Evolutionary conservation across 345 rosid genomes (phyloP).

Genomic region (Eutrema japonicum): DNA sequence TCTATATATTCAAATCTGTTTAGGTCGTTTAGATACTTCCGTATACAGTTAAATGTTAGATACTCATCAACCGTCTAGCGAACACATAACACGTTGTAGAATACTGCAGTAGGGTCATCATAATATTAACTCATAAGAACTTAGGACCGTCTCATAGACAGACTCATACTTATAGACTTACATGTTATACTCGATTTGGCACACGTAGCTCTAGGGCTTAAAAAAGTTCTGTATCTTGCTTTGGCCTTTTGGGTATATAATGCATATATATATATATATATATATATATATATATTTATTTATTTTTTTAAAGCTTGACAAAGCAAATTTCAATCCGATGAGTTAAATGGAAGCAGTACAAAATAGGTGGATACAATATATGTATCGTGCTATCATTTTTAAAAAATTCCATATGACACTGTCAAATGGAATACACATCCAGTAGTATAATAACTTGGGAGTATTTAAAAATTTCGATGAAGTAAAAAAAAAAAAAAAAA

Average conservation of each 20-base stretch:
- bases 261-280: no score
- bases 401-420: neutral
- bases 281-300: no score
- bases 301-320: neutral
- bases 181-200: neutral
- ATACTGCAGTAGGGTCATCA: neutral
- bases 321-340: neutral
- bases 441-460: neutral
- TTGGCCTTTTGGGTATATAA: no score
- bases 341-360: neutral
- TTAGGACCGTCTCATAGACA: neutral
- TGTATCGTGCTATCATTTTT: neutral
- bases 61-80: no score
- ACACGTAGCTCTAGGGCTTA: slow-evolving; percentile 6
- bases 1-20: no score
- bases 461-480: neutral
- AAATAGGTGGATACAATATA: neutral
- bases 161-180: neutral
- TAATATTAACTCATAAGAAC: neutral
- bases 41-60: no score
- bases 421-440: neutral
- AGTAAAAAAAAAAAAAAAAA: neutral
- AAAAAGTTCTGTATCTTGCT: neutral
- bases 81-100: no score
- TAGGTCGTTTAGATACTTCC: no score